Conservation (phyloP, 257 asterid species). For the Capsicum pubescens region DNA sequence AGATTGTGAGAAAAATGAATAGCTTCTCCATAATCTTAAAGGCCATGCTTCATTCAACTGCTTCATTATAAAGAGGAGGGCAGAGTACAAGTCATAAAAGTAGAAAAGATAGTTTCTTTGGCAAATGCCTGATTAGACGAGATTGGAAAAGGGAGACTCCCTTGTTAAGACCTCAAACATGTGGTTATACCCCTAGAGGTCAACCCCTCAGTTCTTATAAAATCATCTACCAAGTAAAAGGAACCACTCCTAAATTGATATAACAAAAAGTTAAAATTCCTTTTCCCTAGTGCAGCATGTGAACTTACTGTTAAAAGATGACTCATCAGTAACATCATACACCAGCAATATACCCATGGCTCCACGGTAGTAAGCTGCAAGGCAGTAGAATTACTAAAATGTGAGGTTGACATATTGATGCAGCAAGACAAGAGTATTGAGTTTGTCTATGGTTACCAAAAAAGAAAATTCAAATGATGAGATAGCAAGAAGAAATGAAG, state of each 20-base stretch:
- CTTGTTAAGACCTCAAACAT: conserved; percentile 14
- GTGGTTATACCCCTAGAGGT: neutral
- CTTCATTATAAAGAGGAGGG: neutral
- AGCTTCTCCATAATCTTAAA: conserved; percentile 6
- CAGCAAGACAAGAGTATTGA: conserved; percentile 9
- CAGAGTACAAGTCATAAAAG: neutral
- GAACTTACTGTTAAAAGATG: conserved; percentile 67
- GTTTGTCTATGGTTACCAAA: neutral
- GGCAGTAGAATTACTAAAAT: conserved; percentile 20
- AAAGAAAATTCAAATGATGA: neutral
- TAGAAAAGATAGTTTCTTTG: neutral
- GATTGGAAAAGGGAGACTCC: neutral
- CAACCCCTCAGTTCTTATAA: neutral
- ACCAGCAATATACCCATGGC: conserved; percentile 81
- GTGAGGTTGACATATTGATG: neutral
- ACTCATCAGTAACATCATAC: conserved; percentile 71
- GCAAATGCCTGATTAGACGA: conserved; percentile 20
- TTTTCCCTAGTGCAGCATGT: neutral
- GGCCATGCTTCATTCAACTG: neutral
- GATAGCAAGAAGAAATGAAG: conserved; percentile 18
- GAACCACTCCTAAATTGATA: neutral
- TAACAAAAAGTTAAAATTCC: neutral
- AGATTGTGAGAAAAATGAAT: neutral
- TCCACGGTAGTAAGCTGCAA: conserved; percentile 76
- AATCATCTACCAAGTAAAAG: neutral